Base-by-base conservation (phyloP, 345 rosid species). In the Linum trigynum region DNA sequence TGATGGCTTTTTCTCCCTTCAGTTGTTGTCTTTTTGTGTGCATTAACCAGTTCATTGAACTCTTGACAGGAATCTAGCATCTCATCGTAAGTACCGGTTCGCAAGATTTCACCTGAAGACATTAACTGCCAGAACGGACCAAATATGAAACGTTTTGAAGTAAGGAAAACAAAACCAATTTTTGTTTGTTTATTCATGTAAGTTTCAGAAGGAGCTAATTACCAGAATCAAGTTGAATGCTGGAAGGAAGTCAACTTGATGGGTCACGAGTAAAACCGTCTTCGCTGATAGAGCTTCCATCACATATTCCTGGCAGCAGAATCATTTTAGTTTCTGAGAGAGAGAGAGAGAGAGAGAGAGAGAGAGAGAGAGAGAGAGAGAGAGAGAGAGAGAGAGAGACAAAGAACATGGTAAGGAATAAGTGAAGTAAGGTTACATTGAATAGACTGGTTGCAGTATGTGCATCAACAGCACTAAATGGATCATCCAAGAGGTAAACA, bases 381-480 rank as follows among this genome's bases (percentile, higher is more conserved):
- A 23, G 1, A 23, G 32, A 23, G 32, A 23, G 1, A 23, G 32
- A 23, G 32, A 23, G 32, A 23, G 45, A 41, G 6, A 41, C 6
- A 41, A 12, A 48, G 53, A 48, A 48, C 6, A 41, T 8, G 45
- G 14, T 48, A 37, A 37, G 3, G 23, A 56, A 15, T 7, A 56
- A 56, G 36, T 56, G 61, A 23, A 16, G 36, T 17, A 15, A 48
- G 14, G 9, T 41, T 70, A 81, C 94, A 70, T 78, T 85, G 53
- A 88, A 88, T 66, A 91, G 75, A 70, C 64, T 77, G 38, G 94
- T 57, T 10, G 83, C 96, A 0, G 96, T 88, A 68, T 88, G 88
- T 12, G 91, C 94, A 67, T 91, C 96, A 0, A 91, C 86, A 0
- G 96, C 87, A 69, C 92, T 88, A 65, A 91, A 91, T 55, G 96